phyloP scores from a whole-genome alignment of 495 filamentous ascomycete genomes.

The Hypoxylon trugodes region DNA sequence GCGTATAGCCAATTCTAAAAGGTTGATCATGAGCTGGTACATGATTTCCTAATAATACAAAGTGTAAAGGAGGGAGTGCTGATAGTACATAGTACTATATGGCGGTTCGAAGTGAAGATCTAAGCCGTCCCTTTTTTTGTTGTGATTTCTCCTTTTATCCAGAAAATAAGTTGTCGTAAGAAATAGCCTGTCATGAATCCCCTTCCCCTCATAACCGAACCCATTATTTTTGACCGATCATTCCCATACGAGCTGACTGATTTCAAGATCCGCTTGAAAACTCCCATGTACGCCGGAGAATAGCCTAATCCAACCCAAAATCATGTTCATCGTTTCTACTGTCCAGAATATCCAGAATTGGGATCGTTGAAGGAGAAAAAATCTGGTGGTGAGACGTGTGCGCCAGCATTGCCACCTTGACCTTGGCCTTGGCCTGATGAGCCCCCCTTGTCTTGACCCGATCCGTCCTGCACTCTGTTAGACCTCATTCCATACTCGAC shows the following conservation, averaged over 20 bases:
- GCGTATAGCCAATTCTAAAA: too few species aligned
- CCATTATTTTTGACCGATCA: background rate
- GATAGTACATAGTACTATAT: too few species aligned
- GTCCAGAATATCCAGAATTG: slow-evolving; percentile 24
- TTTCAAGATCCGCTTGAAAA: background rate
- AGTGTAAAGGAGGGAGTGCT: too few species aligned
- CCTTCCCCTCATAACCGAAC: background rate
- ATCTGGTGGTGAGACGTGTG: slow-evolving; percentile 33
- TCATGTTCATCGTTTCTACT: background rate
- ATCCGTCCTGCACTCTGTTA: slow-evolving; percentile 7
- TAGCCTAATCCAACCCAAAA: background rate
- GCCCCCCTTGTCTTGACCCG: slow-evolving; percentile 8
- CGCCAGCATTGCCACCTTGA: slow-evolving; percentile 16
- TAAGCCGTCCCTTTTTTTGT: too few species aligned
- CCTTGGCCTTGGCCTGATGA: slow-evolving; percentile 21
- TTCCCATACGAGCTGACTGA: background rate
- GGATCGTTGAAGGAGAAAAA: slow-evolving; percentile 40
- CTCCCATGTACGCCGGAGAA: background rate
- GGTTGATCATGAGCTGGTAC: too few species aligned
- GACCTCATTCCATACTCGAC: background rate
- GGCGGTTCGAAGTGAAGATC: too few species aligned
- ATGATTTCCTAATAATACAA: too few species aligned
- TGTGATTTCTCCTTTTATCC: too few species aligned
- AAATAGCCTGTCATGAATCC: too few species aligned
- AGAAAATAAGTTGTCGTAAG: too few species aligned